phyloP scores from a whole-genome alignment of 495 filamentous ascomycete species.

The Neurospora sp. region DNA sequence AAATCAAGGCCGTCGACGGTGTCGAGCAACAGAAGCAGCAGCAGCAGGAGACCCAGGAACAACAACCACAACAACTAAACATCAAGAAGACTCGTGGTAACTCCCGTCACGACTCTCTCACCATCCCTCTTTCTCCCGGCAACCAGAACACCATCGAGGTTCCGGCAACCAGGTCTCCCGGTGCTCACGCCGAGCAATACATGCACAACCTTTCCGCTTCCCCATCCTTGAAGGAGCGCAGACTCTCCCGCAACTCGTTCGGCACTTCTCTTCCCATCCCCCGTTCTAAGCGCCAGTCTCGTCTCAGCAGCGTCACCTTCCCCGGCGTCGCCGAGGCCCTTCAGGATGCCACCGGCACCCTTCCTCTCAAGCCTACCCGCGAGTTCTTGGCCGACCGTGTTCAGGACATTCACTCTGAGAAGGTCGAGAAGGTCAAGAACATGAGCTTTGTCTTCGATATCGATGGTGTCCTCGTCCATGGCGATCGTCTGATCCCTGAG shows the following conservation, averaged over 20 bases:
- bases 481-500: constrained; percentile 53
- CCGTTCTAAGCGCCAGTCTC: constrained; percentile 56
- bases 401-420: constrained; percentile 60
- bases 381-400: constrained; percentile 64
- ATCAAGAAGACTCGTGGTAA: background rate
- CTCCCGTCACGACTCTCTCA: constrained; percentile 6
- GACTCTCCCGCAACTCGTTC: constrained; percentile 71
- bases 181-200: constrained; percentile 57
- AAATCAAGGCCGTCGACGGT: constrained; percentile 1
- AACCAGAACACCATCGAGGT: constrained; percentile 52
- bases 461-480: constrained; percentile 56
- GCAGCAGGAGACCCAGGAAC: background rate
- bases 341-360: constrained; percentile 33
- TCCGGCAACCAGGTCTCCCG: constrained; percentile 57
- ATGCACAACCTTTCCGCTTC: constrained; percentile 65
- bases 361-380: constrained; percentile 43
- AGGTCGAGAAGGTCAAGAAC: constrained; percentile 54
- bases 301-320: constrained; percentile 45
- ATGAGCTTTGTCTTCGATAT: constrained; percentile 62
- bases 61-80: background rate
- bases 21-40: background rate
- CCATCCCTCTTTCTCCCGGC: constrained; percentile 12
- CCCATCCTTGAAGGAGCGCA: constrained; percentile 56
- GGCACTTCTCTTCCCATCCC: constrained; percentile 70
- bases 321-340: constrained; percentile 28